A percentile compares a stretch with the other conserved stretches of the same genome.
These are phyloP conservation scores for Aureobasidium mangrovei DNA, from an alignment of 2,329 filamentous ascomycete species.

Conservation along the genomic window DNA sequence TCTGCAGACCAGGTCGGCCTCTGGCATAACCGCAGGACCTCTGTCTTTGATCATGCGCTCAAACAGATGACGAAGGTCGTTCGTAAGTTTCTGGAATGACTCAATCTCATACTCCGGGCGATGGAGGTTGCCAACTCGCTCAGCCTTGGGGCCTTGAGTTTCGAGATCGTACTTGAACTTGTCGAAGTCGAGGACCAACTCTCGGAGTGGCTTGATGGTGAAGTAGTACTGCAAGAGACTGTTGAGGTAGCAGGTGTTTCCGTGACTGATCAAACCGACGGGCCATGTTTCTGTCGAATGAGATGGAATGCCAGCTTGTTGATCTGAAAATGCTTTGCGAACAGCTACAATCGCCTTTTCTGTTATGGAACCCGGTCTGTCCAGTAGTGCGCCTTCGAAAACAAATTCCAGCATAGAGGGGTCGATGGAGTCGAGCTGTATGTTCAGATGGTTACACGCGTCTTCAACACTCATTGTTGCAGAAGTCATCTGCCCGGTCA, in stretches of 20 bases:
- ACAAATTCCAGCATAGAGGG: constrained; percentile 19
- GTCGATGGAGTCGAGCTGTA: constrained; percentile 16
- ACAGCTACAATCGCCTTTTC: constrained; percentile 27
- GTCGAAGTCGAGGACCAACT: constrained; percentile 71
- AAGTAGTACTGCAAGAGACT: constrained; percentile 94
- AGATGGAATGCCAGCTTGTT: constrained; percentile 1
- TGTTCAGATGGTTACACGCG: constrained; percentile 40
- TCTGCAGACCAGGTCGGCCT: constrained; percentile 28
- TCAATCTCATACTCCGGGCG: constrained; percentile 34
- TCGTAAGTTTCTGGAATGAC: constrained; percentile 28
- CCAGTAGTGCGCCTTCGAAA: constrained; percentile 20
- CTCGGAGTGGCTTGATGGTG: constrained; percentile 70
- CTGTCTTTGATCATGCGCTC: constrained; percentile 29
- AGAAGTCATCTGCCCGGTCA: constrained; percentile 41
- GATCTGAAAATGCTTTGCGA: constrained; percentile 20
- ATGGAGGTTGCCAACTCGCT: constrained; percentile 67
- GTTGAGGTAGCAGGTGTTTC: constrained; percentile 97
- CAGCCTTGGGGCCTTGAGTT: constrained; percentile 53
- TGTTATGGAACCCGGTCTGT: constrained; percentile 25
- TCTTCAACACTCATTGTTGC: constrained; percentile 48
- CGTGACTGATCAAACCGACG: constrained; percentile 83
- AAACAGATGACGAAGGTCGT: constrained; percentile 28
- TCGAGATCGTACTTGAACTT: constrained; percentile 59
- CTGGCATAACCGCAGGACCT: constrained; percentile 24
- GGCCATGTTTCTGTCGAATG: constrained; percentile 46